These are phyloP conservation scores for Fragilaria radians DNA, from an alignment of 108 stramenopile genomes.

Conservation along the genomic window DNA sequence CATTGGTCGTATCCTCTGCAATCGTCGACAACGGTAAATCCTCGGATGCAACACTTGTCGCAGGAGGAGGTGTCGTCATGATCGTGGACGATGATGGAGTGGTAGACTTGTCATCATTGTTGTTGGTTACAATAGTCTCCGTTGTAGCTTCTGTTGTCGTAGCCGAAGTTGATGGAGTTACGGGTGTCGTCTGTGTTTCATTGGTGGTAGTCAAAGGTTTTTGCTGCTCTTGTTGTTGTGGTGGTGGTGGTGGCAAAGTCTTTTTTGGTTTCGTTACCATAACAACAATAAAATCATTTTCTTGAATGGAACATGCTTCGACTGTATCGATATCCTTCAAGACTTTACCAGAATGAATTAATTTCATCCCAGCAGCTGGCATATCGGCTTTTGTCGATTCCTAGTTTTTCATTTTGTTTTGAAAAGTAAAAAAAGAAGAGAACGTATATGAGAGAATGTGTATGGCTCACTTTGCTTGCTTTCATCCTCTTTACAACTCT, in stretches of 20 bases:
- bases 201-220: conserved; percentile 37
- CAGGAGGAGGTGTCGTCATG: conserved; percentile 22
- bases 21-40: no score
- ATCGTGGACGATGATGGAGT: conserved; percentile 17
- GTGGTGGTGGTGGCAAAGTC: conserved; percentile 48
- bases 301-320: conserved; percentile 72
- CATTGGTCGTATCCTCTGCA: no score
- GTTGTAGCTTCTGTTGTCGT: conserved; percentile 20
- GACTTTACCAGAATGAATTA: conserved; percentile 96
- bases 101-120: no score
- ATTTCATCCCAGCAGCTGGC: conserved; percentile 74
- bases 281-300: conserved; percentile 92
- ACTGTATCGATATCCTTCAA: conserved; percentile 90
- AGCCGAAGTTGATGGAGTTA: conserved; percentile 32
- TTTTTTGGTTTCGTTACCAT: conserved; percentile 93
- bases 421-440: no score
- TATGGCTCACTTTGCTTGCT: no score
- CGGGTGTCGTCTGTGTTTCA: conserved; percentile 29
- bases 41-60: conserved; percentile 30
- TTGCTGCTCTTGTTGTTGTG: no score
- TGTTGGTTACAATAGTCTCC: no score
- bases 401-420: no score
- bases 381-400: conserved; percentile 69
- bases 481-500: no score
- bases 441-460: no score